Conservation (phyloP, 495 filamentous ascomycete genomes). For the Halenospora varia region DNA sequence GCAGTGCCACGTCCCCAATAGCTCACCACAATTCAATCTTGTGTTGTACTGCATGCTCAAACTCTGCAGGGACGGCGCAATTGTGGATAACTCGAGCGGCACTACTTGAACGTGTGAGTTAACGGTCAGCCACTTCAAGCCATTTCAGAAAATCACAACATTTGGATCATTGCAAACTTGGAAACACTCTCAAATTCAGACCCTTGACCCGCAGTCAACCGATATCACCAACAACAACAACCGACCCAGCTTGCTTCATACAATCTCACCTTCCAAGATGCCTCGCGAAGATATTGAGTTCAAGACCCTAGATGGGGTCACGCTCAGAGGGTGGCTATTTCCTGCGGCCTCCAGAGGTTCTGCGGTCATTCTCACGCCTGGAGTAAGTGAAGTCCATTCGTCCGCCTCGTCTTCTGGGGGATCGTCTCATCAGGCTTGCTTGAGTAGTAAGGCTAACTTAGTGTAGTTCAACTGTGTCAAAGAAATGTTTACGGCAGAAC, state of each 20-base stretch:
- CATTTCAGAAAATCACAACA: too few relatives aligned
- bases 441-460: background rate
- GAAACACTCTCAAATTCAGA: too few relatives aligned
- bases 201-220: too few relatives aligned
- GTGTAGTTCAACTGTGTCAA: slow-evolving; percentile 12
- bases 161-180: too few relatives aligned
- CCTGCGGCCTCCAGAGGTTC: slow-evolving; percentile 19
- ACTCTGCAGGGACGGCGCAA: background rate
- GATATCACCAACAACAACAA: too few relatives aligned
- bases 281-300: slow-evolving; percentile 21
- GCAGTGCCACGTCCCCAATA: background rate
- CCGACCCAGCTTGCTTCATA: slow-evolving; percentile 1
- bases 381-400: too few relatives aligned
- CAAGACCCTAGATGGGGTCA: slow-evolving; percentile 28
- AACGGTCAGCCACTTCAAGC: too few relatives aligned
- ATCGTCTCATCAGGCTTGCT: too few relatives aligned
- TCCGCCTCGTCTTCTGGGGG: too few relatives aligned
- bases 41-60: background rate
- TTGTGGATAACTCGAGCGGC: too few relatives aligned
- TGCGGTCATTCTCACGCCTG: slow-evolving; percentile 22
- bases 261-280: slow-evolving; percentile 2
- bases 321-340: slow-evolving; percentile 29
- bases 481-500: slow-evolving; percentile 10
- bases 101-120: too few relatives aligned
- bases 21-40: background rate